A percentile compares a stretch with the other conserved stretches of the same genome.
Evolutionary conservation across 2,329 filamentous ascomycete species (phyloP).

Genomic region (Pseudocercospora pini-densiflorae): DNA sequence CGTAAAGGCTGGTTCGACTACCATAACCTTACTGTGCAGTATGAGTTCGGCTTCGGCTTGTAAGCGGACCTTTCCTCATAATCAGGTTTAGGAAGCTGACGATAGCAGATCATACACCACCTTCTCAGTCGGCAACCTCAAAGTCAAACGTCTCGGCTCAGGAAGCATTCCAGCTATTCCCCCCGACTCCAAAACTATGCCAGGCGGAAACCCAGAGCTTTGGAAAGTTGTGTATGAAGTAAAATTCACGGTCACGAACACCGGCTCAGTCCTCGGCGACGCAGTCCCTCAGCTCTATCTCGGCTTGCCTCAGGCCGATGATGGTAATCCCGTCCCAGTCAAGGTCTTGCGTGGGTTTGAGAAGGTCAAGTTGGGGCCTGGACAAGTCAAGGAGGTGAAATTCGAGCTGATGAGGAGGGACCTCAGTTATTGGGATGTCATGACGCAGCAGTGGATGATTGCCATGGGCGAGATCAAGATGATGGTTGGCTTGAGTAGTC

Average conservation of each 20-base stretch:
- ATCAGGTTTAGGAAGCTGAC: background rate
- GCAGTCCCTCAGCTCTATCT: conserved; percentile 65
- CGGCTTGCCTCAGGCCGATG: conserved; percentile 49
- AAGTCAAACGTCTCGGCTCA: conserved; percentile 15
- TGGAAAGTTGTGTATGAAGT: conserved; percentile 61
- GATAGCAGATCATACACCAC: conserved; percentile 38
- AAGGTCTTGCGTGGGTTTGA: conserved; percentile 51
- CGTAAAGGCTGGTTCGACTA: conserved; percentile 54
- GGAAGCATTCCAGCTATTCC: conserved; percentile 58
- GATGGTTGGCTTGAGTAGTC: conserved; percentile 32
- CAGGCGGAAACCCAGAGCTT: conserved; percentile 68
- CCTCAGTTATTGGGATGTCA: conserved; percentile 43
- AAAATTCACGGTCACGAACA: conserved; percentile 63
- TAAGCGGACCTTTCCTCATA: background rate
- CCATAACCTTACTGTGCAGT: conserved; percentile 37
- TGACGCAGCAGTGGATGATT: conserved; percentile 41
- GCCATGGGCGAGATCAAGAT: conserved; percentile 28
- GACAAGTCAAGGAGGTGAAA: conserved; percentile 27
- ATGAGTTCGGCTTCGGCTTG: conserved; percentile 36
- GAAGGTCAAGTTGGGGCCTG: conserved; percentile 44
- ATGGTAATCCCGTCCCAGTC: conserved; percentile 49
- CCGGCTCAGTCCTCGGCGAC: conserved; percentile 58
- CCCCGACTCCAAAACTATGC: conserved; percentile 48
- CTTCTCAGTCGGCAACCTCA: conserved; percentile 28
- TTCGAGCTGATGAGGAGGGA: conserved; percentile 44